phyloP scores from a whole-genome alignment of 2,329 filamentous ascomycete genomes.

The Pestalotiopsis sp. region DNA sequence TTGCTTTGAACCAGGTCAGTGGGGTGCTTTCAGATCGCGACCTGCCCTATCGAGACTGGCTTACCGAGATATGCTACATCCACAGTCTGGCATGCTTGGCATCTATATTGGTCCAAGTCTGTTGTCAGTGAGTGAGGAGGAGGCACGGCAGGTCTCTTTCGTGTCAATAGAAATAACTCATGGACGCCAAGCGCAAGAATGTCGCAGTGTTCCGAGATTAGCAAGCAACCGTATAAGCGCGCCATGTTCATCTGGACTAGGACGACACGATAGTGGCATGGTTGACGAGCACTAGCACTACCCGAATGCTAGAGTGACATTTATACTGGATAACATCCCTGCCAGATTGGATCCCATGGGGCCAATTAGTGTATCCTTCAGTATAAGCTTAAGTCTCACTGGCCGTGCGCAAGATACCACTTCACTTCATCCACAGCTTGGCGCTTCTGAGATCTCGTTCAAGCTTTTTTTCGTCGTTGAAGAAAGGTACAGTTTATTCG shows the following conservation, averaged over 20 bases:
- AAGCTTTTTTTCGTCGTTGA: not conserved
- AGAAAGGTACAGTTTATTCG: not conserved
- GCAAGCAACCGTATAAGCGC: not conserved
- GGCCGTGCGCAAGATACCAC: not conserved
- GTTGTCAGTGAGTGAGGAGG: not conserved
- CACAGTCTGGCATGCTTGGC: not conserved
- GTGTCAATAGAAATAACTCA: not conserved
- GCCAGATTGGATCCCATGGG: not conserved
- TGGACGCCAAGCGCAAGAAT: not conserved
- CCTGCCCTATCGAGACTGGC: constrained; percentile 1
- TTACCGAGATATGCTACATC: constrained; percentile 7
- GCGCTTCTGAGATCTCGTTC: not conserved
- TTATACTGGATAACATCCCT: not conserved
- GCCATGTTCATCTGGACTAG: not conserved
- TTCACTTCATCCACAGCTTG: not conserved
- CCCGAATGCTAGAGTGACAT: not conserved
- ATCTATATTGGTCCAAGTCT: not conserved
- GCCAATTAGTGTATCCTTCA: not conserved
- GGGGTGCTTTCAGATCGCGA: not conserved
- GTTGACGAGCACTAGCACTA: not conserved
- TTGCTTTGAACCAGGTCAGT: not conserved
- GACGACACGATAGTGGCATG: not conserved
- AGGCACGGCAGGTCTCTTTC: not conserved
- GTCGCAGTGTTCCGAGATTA: not conserved
- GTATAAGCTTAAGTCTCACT: not conserved